Conservation (phyloP, 768 basidiomycete genomes). For the Amanita thiersii region DNA sequence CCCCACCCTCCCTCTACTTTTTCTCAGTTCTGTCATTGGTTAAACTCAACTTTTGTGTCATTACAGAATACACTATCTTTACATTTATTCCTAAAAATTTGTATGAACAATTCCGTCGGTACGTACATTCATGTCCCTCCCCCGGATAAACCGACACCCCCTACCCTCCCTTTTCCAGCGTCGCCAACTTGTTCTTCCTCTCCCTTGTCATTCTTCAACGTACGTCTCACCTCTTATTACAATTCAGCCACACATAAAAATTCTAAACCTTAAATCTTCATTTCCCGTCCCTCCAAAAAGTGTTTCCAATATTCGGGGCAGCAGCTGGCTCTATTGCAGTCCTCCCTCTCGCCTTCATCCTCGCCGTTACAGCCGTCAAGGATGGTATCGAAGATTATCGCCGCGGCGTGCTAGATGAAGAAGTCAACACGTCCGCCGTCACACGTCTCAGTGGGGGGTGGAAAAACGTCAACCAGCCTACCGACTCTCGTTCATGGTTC, state of each 20-base stretch:
- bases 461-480: conserved; percentile 84
- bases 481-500: conserved; percentile 67
- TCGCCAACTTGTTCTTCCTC: conserved; percentile 92
- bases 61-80: conserved; percentile 83
- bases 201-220: conserved; percentile 74
- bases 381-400: conserved; percentile 96
- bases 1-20: neutral
- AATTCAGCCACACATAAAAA: neutral
- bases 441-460: conserved; percentile 80
- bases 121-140: conserved; percentile 14
- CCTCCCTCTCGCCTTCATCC: conserved; percentile 81
- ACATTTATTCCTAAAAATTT: conserved; percentile 93
- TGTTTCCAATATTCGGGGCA: conserved; percentile 89
- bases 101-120: conserved; percentile 91
- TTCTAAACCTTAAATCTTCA: neutral
- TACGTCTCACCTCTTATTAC: conserved; percentile 21
- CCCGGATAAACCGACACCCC: conserved; percentile 3
- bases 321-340: conserved; percentile 75
- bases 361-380: conserved; percentile 87
- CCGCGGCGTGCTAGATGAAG: conserved; percentile 79
- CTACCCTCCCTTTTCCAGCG: conserved; percentile 28
- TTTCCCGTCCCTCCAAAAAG: conserved; percentile 26
- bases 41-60: no score
- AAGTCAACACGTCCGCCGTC: conserved; percentile 91
- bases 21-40: neutral